Base-by-base conservation (phyloP, 768 basidiomycete genomes). In the Leccinum disarticulatum region DNA sequence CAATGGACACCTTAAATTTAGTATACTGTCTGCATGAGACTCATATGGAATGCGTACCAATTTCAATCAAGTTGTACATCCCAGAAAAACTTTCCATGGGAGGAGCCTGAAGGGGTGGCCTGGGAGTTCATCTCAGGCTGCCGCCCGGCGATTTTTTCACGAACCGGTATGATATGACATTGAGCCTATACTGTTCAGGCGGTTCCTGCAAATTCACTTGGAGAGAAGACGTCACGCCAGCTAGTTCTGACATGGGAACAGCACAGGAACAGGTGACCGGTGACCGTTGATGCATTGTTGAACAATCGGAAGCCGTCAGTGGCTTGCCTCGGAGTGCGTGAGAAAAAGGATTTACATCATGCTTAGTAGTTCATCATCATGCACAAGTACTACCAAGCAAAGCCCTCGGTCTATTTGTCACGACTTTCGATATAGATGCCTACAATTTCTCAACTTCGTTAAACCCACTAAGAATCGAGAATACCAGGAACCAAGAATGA, bases 401-500 rank as follows among this genome's bases (percentile, higher is more conserved):
- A 28, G 6, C 31, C 31, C 31, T 31, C 9, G 31, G 4, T 28
- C 7, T 8, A 28, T 28, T 28, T 28, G 28, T 28, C 28, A 28
- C 4, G 1, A 28, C 28, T 6, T 8, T 8, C 6, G 4, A 28
- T 28, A 33, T 13, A 33, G 11, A 33, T 33, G 31, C 31, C 35
- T 35, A 35, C 36, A 38, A 38, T 38, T 8, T 41, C 41, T n/a
- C 41, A n/a, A n/a, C n/a, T 8, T 41, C 41, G n/a, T 8, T 4
- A 38, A 38, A 27, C 33, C 25, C 10, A n/a, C 49, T 22, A 46
- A 41, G 52, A 47, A 28, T 38, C 28, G 13, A 13, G 31, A 17
- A n/a, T 15, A 14, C 14, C 53, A 54, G 70, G 38, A 25, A 68
- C 59, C 69, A 80, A 70, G 66, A 88, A 86, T 1, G 68, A 66